Percentiles rank a stretch among this genome's conserved stretches.
phyloP scores from a whole-genome alignment of 495 filamentous ascomycete species.

The Hypoxylon subgilvum region DNA sequence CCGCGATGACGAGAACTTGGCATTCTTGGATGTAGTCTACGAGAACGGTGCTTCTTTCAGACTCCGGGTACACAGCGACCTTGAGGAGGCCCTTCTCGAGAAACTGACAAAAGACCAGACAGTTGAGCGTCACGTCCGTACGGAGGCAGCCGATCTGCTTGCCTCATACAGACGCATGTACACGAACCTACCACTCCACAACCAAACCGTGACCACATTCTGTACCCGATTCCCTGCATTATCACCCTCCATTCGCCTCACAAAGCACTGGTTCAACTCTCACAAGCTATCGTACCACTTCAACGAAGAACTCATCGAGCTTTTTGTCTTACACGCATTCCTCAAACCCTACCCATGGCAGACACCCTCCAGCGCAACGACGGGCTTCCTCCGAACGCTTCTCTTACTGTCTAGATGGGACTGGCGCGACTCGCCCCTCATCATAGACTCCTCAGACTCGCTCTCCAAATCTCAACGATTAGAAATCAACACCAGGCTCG shows the following conservation, averaged over 20 bases:
- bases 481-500: constrained; percentile 70
- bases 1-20: constrained; percentile 70
- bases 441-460: constrained; percentile 71
- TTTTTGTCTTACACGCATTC: constrained; percentile 76
- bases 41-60: constrained; percentile 70
- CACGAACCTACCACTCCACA: constrained; percentile 75
- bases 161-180: constrained; percentile 73
- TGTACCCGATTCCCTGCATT: constrained; percentile 82
- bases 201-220: constrained; percentile 75
- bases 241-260: constrained; percentile 82
- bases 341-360: constrained; percentile 83
- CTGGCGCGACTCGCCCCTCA: constrained; percentile 81
- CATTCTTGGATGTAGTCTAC: constrained; percentile 84
- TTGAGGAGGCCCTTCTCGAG: constrained; percentile 81
- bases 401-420: constrained; percentile 83
- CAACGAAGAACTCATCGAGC: constrained; percentile 79
- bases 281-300: constrained; percentile 82
- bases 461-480: constrained; percentile 62
- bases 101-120: constrained; percentile 75
- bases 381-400: constrained; percentile 81
- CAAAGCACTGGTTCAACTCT: constrained; percentile 86
- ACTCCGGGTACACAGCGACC: constrained; percentile 77
- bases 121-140: constrained; percentile 63
- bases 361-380: constrained; percentile 75
- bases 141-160: constrained; percentile 70